Conservation (phyloP, 352 stramenopile genomes). For the Phytophthora pseudosyringae region DNA sequence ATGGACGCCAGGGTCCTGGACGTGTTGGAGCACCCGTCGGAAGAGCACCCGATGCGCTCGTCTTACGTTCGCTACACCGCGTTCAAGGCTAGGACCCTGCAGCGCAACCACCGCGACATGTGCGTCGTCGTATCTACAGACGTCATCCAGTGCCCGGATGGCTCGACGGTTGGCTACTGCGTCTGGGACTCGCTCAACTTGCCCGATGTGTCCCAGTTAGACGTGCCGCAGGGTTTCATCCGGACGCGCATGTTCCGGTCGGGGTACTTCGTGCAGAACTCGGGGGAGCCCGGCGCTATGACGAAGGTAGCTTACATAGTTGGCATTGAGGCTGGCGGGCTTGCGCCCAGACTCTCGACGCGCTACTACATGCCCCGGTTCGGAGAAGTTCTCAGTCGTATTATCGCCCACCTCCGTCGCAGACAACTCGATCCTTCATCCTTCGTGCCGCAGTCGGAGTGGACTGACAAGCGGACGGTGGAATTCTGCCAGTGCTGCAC, state of each 20-base stretch:
- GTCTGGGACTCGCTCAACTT: slow-evolving; percentile 59
- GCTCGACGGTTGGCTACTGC: slow-evolving; percentile 55
- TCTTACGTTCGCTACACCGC: slow-evolving; percentile 55
- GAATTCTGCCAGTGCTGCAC: slow-evolving; percentile 50
- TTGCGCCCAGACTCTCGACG: slow-evolving; percentile 39
- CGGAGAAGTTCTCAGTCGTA: slow-evolving; percentile 41
- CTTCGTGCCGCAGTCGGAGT: slow-evolving; percentile 40
- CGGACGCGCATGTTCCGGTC: slow-evolving; percentile 51
- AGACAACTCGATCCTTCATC: slow-evolving; percentile 38
- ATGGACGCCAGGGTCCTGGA: slow-evolving; percentile 45
- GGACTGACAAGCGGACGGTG: slow-evolving; percentile 40
- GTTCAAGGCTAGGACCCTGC: slow-evolving; percentile 40
- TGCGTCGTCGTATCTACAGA: slow-evolving; percentile 53
- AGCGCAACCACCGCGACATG: slow-evolving; percentile 49
- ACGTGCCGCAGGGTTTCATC: slow-evolving; percentile 43
- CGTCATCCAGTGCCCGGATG: slow-evolving; percentile 40
- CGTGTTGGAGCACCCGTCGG: slow-evolving; percentile 43
- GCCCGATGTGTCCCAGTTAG: slow-evolving; percentile 37
- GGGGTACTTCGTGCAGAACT: slow-evolving; percentile 51
- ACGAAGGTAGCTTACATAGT: slow-evolving; percentile 52
- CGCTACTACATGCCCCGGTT: slow-evolving; percentile 50
- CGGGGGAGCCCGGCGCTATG: slow-evolving; percentile 26
- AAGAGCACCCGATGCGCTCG: slow-evolving; percentile 39
- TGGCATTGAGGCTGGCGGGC: slow-evolving; percentile 46
- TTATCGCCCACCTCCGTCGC: slow-evolving; percentile 39